Evolutionary conservation across 495 filamentous ascomycete species (phyloP), one percentile per base, ranked within the genome.

Genomic region (Alectoria sarmentosa): DNA sequence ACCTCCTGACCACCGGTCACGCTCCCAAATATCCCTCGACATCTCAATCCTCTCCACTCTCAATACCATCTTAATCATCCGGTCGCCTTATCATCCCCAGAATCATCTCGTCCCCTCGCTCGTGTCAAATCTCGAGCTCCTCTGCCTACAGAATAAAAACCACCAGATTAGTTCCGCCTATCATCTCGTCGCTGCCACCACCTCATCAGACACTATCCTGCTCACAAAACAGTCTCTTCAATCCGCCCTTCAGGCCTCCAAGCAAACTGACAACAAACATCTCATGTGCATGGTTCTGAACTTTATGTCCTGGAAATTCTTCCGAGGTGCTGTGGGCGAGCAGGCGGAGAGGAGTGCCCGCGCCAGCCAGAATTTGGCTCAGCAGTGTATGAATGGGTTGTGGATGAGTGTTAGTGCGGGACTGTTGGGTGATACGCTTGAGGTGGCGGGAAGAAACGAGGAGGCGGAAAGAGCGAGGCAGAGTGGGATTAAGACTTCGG

Each of bases 321-420:
- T 97, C 77, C 81, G 84, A 34, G 88, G 88, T 38, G 88, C 93
- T 17, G 84, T 96, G 4, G 91, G 90, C 42, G 91, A 91, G 63
- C 93, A 98, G 75, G 89, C 93, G 3, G 86, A 95, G 67, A 97
- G 96, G 78, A 89, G 88, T 66, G 90, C 89, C 0, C 81, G 83
- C 52, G 91, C 92, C 0, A 89, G 84, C 37, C 78, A 84, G 61
- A 83, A 81, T 19, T 86, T 93, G 78, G 90, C 92, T 7, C 84
- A 83, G 70, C 88, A 85, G 71, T 85, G 85, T 58, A 84, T 86
- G 34, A 91, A 92, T 73, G 77, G 80, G 3, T 73, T 99, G 28
- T 99, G 94, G 94, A 87, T 81, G 71, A 91, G 87, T 69, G 90
- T 94, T 30, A 89, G 88, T 1, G 87, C 89, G 66, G 88, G 88